phyloP scores from a whole-genome alignment of 208 protist species.

The Lotmaria passim region DNA sequence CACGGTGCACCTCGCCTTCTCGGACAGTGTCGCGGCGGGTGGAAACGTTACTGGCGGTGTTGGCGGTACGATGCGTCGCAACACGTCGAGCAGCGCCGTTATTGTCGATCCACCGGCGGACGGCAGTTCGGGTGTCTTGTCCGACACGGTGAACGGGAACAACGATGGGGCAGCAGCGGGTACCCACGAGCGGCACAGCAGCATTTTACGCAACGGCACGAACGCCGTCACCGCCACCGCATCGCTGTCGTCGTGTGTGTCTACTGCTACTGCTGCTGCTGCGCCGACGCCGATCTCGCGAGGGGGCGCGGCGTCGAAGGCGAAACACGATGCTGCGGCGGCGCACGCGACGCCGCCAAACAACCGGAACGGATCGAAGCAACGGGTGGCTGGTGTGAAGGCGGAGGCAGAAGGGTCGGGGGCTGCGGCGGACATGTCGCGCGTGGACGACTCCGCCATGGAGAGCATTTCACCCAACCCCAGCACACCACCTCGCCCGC shows the following conservation, averaged over 20 bases:
- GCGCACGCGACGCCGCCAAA: no score
- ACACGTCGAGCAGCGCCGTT: conserved; percentile 14
- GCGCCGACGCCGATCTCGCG: not conserved
- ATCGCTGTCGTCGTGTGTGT: conserved; percentile 5
- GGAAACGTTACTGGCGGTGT: not conserved
- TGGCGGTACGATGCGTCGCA: conserved; percentile 5
- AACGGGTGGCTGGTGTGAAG: not conserved
- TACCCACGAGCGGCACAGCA: conserved; percentile 2
- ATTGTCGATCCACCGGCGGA: conserved; percentile 14
- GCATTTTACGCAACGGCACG: conserved; percentile 9
- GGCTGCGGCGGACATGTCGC: not conserved
- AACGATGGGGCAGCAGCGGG: not conserved
- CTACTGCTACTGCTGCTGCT: not conserved
- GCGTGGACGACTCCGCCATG: conserved; percentile 1
- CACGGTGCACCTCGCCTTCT: conserved; percentile 13
- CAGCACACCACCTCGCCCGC: not conserved
- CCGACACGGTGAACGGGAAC: not conserved
- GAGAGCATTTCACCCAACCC: conserved; percentile 9
- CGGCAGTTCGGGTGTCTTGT: not conserved
- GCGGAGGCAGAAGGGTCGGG: not conserved
- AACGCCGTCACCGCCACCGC: not conserved
- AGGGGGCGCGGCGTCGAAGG: not conserved
- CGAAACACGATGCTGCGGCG: not conserved
- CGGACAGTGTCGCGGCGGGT: not conserved
- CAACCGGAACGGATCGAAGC: no score